phyloP scores from a whole-genome alignment of 2,329 filamentous ascomycete species.

The Apiospora sp. region DNA sequence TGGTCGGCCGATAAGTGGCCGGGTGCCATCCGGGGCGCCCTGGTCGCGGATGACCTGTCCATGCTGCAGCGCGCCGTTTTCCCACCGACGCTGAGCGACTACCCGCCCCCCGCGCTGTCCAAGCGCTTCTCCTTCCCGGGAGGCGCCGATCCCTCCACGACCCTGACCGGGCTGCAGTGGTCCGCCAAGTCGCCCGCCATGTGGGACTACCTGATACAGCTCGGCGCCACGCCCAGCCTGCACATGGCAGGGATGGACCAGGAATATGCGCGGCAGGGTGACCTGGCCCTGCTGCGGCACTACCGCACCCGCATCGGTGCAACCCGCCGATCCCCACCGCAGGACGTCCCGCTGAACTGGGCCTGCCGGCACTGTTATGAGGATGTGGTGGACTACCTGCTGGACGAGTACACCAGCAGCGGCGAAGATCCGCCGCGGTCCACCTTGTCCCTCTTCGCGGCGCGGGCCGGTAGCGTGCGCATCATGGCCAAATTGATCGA shows the following conservation, averaged over 20 bases:
- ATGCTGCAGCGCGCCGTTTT: not conserved
- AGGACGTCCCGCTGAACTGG: not conserved
- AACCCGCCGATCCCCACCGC: not conserved
- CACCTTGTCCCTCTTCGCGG: not conserved
- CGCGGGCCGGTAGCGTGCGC: not conserved
- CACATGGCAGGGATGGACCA: not conserved
- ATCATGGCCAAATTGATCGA: not conserved
- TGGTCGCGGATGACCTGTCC: not conserved
- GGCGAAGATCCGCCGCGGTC: not conserved
- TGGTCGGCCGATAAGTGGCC: not conserved
- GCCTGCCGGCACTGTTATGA: not conserved
- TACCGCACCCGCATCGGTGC: not conserved
- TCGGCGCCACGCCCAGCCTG: not conserved
- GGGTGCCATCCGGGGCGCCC: not conserved
- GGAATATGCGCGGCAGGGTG: not conserved
- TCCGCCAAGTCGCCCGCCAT: not conserved
- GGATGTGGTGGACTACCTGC: not conserved
- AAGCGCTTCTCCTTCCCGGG: not conserved
- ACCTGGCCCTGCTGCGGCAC: constrained; percentile 5
- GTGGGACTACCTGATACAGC: not conserved
- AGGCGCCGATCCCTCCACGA: too few species aligned
- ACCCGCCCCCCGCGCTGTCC: not conserved
- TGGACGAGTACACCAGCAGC: not conserved
- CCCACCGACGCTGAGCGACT: not conserved
- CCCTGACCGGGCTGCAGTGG: not conserved